These are phyloP conservation scores for Viola pubescens DNA, from an alignment of 441 rosid genomes.

Conservation along the genomic window DNA sequence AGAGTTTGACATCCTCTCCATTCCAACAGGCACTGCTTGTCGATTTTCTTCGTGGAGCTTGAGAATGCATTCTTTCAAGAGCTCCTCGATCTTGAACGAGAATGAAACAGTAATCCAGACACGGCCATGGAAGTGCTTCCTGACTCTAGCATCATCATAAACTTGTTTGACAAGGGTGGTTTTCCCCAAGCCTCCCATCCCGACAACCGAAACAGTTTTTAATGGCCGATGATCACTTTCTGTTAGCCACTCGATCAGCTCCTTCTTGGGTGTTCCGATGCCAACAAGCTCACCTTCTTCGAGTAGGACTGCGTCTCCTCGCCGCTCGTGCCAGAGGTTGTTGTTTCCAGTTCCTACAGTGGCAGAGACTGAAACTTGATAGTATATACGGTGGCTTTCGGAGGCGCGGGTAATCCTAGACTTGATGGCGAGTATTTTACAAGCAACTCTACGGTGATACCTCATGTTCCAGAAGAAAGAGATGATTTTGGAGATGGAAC, in stretches of 20 bases:
- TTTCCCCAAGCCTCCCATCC: conserved; percentile 39
- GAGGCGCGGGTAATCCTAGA: background rate
- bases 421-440: conserved; percentile 5
- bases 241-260: conserved; percentile 20
- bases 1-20: conserved; percentile 18
- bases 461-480: background rate
- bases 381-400: background rate
- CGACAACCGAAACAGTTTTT: conserved; percentile 20
- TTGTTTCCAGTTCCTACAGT: background rate
- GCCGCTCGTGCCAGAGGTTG: conserved; percentile 10
- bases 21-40: conserved; percentile 19
- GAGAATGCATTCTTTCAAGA: conserved; percentile 24
- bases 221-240: conserved; percentile 10
- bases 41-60: conserved; percentile 22
- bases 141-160: conserved; percentile 19
- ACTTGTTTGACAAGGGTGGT: conserved; percentile 28
- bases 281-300: conserved; percentile 35
- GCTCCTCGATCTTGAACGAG: conserved; percentile 20
- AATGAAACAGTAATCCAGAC: conserved; percentile 25
- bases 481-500: background rate
- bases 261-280: conserved; percentile 25
- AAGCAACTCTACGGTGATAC: conserved; percentile 6
- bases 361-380: background rate
- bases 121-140: conserved; percentile 19
- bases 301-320: conserved; percentile 30